Evolutionary conservation across 768 basidiomycete species (phyloP).

Genomic region (Boletus subparvulus): DNA sequence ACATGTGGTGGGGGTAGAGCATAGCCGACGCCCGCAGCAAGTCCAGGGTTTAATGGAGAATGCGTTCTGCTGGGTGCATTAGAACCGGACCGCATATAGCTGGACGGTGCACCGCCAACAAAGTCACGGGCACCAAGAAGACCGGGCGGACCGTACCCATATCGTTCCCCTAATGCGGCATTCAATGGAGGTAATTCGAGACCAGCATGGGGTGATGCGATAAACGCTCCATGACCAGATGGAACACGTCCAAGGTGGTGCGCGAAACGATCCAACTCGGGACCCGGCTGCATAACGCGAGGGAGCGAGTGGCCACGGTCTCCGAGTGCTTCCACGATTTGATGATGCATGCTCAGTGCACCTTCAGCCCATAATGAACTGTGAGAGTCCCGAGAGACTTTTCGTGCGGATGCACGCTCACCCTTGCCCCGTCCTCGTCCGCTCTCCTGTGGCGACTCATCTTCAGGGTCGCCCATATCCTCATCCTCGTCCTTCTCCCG

Average conservation of each 20-base stretch:
- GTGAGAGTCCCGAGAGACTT: constrained; percentile 37
- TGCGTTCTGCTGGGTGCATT: constrained; percentile 72
- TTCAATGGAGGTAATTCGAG: constrained; percentile 66
- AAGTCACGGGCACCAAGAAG: constrained; percentile 34
- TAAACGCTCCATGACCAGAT: constrained; percentile 36
- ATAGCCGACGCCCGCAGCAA: constrained; percentile 41
- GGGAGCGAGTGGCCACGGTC: constrained; percentile 35
- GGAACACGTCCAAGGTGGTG: constrained; percentile 36
- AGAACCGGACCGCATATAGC: constrained; percentile 64
- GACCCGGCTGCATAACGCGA: constrained; percentile 30
- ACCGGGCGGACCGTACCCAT: constrained; percentile 38
- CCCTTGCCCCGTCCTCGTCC: constrained; percentile 36
- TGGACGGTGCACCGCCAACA: constrained; percentile 42
- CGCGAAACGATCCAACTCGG: constrained; percentile 34
- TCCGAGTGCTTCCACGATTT: constrained; percentile 35
- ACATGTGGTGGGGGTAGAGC: constrained; percentile 40
- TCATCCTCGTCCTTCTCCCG: constrained; percentile 46
- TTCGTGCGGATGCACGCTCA: constrained; percentile 37
- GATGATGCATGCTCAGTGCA: constrained; percentile 35
- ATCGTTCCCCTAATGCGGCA: constrained; percentile 39
- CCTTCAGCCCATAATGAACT: constrained; percentile 36
- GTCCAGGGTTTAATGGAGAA: constrained; percentile 59
- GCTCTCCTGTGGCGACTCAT: constrained; percentile 33
- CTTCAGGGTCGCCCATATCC: constrained; percentile 46
- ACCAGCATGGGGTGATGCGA: constrained; percentile 41